Evolutionary conservation across 805 yeast species (phyloP).

Genomic region (Sugiyamaella chiloensis): DNA sequence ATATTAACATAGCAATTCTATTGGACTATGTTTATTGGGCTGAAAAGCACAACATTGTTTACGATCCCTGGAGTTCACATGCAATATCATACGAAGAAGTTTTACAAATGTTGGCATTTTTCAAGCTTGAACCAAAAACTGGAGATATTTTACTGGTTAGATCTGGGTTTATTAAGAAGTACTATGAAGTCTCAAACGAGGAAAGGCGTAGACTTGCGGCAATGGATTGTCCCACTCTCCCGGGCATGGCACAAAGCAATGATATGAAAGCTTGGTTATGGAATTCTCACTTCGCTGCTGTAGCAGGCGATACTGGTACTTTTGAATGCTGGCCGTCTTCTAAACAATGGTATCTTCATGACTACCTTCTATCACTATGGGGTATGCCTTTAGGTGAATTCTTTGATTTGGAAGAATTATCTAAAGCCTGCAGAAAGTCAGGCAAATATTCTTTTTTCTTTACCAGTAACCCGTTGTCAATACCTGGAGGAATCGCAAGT

Average conservation of each 20-base stretch:
- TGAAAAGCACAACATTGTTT: conserved; percentile 26
- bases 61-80: conserved; percentile 27
- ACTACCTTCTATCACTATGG: conserved; percentile 31
- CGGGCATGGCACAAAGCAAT: conserved; percentile 22
- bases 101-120: conserved; percentile 23
- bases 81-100: conserved; percentile 27
- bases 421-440: conserved; percentile 26
- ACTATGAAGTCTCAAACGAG: conserved; percentile 14
- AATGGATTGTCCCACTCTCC: neutral
- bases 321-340: conserved; percentile 30
- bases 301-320: conserved; percentile 31
- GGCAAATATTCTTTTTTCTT: conserved; percentile 33
- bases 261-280: conserved; percentile 30
- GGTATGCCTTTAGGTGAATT: conserved; percentile 37
- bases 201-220: neutral
- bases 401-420: conserved; percentile 32
- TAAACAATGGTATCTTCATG: conserved; percentile 12
- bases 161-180: conserved; percentile 31
- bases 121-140: conserved; percentile 26
- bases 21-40: conserved; percentile 34
- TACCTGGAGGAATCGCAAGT: conserved; percentile 35
- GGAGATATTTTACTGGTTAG: conserved; percentile 35
- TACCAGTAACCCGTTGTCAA: conserved; percentile 34
- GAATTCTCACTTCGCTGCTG: conserved; percentile 31
- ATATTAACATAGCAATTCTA: conserved; percentile 33